Base-by-base conservation (phyloP, 176 grass and related monocot species). In the Alopecurus myosuroides region DNA sequence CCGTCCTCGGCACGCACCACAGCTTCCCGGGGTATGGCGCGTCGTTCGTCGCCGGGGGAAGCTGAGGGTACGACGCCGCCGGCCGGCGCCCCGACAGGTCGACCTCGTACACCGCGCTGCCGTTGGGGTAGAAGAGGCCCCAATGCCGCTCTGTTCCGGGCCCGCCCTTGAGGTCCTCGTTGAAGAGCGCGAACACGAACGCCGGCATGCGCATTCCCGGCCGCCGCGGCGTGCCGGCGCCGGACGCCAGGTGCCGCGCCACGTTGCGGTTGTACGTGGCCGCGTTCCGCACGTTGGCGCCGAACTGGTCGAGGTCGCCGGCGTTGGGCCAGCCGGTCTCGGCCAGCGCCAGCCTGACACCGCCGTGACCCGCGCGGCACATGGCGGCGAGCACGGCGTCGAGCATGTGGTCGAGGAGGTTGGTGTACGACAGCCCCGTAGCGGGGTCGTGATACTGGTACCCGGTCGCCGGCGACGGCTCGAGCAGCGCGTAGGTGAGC, bases 231-330 rank as follows among this genome's bases (percentile, higher is more conserved):
- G 88, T 92, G 13, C 90, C 93, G 46, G 66, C 81, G 10, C 70
- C 64, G 8, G 70, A 72, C 4, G 88, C 79, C 44, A 95, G 79
- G 52, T 64, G 70, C 26, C 66, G 63, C 20, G 86, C 94, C 75
- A 95, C 77, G 61, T 95, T 95, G 45, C 88, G 80, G 86, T 95
- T 95, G 88, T 95, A 95, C 20, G 74, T 88, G 39, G 88, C 90
- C 3, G 88, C 90, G 74, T 95, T 93, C 46, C 71, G 56, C 63
- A 91, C 77, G 60, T 86, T 95, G 3, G 86, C 88, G 48, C 90
- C 88, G 74, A 95, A 86, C 88, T 92, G 76, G 83, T 88, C 81
- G 15, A 87, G 68, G 74, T 95, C 90, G 12, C 80, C 86, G 57
- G 49, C 86, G 33, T 84, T 96, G 25, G 91, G 88, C 86, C 84